These are phyloP conservation scores for Wickerhamomyces alni DNA, from an alignment of 805 yeast species.

Conservation along the genomic window DNA sequence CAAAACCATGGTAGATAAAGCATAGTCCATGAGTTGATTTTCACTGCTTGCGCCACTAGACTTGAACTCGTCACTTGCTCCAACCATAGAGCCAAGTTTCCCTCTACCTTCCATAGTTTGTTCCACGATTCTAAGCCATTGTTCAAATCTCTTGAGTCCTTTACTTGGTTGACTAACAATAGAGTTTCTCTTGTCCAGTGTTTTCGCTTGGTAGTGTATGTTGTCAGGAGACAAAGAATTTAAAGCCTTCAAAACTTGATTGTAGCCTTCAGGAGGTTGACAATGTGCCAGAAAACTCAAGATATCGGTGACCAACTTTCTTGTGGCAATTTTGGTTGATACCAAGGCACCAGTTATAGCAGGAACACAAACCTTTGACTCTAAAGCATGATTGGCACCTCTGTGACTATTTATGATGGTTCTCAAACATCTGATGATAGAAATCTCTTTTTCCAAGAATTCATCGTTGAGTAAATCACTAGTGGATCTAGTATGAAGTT, in stretches of 20 bases:
- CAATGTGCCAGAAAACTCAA: constrained; percentile 49
- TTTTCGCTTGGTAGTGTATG: constrained; percentile 24
- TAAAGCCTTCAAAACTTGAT: constrained; percentile 41
- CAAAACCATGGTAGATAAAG: constrained; percentile 63
- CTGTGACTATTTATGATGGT: constrained; percentile 60
- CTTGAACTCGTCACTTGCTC: constrained; percentile 80
- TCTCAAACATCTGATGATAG: constrained; percentile 71
- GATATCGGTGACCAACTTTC: constrained; percentile 77
- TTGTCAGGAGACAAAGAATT: constrained; percentile 23
- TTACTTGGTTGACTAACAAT: constrained; percentile 14
- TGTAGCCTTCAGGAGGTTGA: constrained; percentile 42
- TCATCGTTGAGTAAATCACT: constrained; percentile 29
- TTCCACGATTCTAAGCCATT: constrained; percentile 65
- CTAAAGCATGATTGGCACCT: constrained; percentile 53
- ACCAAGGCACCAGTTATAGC: constrained; percentile 68
- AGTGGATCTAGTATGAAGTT: constrained; percentile 30
- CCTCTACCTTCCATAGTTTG: constrained; percentile 81
- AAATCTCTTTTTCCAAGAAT: constrained; percentile 63
- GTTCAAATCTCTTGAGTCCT: constrained; percentile 48
- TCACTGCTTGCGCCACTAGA: constrained; percentile 46
- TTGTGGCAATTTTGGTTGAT: constrained; percentile 69
- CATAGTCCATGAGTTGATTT: constrained; percentile 61
- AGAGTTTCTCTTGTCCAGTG: constrained; percentile 30
- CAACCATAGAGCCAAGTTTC: constrained; percentile 83
- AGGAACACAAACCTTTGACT: constrained; percentile 40